A percentile compares a stretch with the other conserved stretches of the same genome.
These are phyloP conservation scores for Scalesia atractyloides DNA, from an alignment of 129 eudicot species.

Conservation along the genomic window DNA sequence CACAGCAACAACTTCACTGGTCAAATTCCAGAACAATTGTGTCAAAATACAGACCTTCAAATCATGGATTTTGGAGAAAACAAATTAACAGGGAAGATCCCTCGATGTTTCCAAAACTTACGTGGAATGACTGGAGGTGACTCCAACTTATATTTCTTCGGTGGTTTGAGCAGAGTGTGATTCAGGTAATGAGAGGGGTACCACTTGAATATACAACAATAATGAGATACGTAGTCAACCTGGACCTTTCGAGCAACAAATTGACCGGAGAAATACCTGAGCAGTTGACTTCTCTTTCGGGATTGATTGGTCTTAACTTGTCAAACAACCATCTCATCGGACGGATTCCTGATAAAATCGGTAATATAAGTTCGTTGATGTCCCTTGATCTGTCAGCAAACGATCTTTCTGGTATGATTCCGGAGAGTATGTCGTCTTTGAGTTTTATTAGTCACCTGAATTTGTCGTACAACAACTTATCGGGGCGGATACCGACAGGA, in stretches of 20 bases:
- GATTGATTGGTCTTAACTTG: conserved; percentile 31
- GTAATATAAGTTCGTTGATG: conserved; percentile 26
- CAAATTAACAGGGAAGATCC: conserved; percentile 21
- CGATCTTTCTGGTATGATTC: conserved; percentile 40
- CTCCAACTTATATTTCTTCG: conserved; percentile 11
- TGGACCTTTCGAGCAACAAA: conserved; percentile 39
- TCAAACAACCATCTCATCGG: conserved; percentile 40
- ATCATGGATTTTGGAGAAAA: conserved; percentile 34
- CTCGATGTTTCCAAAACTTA: conserved; percentile 22
- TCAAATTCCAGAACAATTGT: conserved; percentile 22
- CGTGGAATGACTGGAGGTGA: conserved; percentile 27
- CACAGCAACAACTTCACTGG: conserved; percentile 31
- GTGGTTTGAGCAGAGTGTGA: conserved; percentile 29
- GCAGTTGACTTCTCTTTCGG: conserved; percentile 22
- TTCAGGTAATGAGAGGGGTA: conserved; percentile 37
- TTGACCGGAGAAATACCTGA: conserved; percentile 33
- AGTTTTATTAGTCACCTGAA: conserved; percentile 27
- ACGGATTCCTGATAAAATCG: conserved; percentile 36
- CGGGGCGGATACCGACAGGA: conserved; percentile 47
- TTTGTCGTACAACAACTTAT: conserved; percentile 39
- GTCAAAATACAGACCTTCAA: conserved; percentile 22
- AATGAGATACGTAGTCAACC: conserved; percentile 23
- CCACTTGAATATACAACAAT: conserved; percentile 29
- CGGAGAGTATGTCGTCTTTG: conserved; percentile 33
- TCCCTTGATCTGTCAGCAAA: conserved; percentile 46